Conservation (phyloP, 2,329 filamentous ascomycete species). For the Lachnellula arida region DNA sequence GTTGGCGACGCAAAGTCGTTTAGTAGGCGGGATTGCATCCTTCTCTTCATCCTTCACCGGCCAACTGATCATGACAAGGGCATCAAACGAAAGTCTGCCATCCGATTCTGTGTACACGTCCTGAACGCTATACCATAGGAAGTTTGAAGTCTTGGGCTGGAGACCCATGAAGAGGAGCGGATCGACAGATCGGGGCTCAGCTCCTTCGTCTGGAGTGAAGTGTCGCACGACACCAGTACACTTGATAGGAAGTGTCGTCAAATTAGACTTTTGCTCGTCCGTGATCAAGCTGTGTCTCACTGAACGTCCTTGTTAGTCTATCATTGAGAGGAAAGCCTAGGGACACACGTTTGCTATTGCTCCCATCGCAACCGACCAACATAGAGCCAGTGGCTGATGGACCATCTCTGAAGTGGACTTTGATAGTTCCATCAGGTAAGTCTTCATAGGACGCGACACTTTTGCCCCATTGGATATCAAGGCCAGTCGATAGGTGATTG, state of each 20-base stretch:
- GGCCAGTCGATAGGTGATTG: conserved; percentile 9
- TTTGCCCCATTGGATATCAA: conserved; percentile 45
- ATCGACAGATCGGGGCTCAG: conserved; percentile 43
- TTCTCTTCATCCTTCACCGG: conserved; percentile 28
- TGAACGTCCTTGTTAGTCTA: conserved; percentile 3
- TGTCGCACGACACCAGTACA: conserved; percentile 36
- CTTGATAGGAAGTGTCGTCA: conserved; percentile 35
- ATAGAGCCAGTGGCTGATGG: conserved; percentile 30
- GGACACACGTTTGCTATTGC: conserved; percentile 19
- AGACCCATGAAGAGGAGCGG: conserved; percentile 51
- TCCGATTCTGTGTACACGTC: conserved; percentile 36
- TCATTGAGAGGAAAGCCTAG: no score
- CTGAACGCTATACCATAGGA: conserved; percentile 47
- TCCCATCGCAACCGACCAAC: conserved; percentile 38
- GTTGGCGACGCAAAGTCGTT: no score
- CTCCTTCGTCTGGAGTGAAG: conserved; percentile 36
- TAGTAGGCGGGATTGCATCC: conserved; percentile 32
- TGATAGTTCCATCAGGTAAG: conserved; percentile 11
- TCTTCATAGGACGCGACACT: conserved; percentile 37
- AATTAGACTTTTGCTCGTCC: conserved; percentile 29
- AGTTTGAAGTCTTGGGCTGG: conserved; percentile 46
- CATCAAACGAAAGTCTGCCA: conserved; percentile 36
- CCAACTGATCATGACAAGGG: conserved; percentile 46
- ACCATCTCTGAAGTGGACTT: conserved; percentile 34
- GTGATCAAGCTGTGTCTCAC: conserved; percentile 32